Evolutionary conservation across 2,329 filamentous ascomycete genomes (phyloP).

Genomic region (Thyridium curvatum): DNA sequence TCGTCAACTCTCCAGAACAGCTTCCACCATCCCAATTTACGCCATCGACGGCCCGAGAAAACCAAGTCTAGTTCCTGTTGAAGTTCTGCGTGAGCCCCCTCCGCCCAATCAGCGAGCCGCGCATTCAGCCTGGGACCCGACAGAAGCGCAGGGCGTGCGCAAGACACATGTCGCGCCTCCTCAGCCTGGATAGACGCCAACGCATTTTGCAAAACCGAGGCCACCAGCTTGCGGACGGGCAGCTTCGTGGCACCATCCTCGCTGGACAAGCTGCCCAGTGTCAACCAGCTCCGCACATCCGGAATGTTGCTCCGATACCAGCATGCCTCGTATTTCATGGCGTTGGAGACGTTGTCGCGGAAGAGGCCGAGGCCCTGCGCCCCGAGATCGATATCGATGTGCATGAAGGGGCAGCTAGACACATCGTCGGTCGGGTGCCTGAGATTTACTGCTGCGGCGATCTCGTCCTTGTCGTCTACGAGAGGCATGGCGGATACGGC

Average conservation of each 20-base stretch:
- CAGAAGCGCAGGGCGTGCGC: constrained; percentile 24
- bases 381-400: constrained; percentile 60
- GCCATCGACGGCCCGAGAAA: constrained; percentile 72
- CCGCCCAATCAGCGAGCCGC: constrained; percentile 66
- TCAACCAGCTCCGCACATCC: constrained; percentile 60
- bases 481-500: constrained; percentile 38
- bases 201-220: constrained; percentile 56
- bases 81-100: constrained; percentile 75
- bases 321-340: constrained; percentile 63
- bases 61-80: constrained; percentile 73
- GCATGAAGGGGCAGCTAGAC: constrained; percentile 41
- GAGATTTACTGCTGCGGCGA: constrained; percentile 52
- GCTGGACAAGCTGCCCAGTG: constrained; percentile 31
- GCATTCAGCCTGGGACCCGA: constrained; percentile 44
- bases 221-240: constrained; percentile 59
- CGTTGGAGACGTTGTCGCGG: constrained; percentile 63
- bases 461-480: constrained; percentile 29
- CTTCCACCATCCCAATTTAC: constrained; percentile 85
- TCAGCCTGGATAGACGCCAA: constrained; percentile 43
- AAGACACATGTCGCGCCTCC: constrained; percentile 31
- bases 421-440: constrained; percentile 23
- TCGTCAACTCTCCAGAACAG: constrained; percentile 94
- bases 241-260: constrained; percentile 49
- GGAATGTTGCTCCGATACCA: constrained; percentile 71
- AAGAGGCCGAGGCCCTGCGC: constrained; percentile 59